Conservation (phyloP, 2,329 filamentous ascomycete genomes). For the Tolypocladium tropicale region DNA sequence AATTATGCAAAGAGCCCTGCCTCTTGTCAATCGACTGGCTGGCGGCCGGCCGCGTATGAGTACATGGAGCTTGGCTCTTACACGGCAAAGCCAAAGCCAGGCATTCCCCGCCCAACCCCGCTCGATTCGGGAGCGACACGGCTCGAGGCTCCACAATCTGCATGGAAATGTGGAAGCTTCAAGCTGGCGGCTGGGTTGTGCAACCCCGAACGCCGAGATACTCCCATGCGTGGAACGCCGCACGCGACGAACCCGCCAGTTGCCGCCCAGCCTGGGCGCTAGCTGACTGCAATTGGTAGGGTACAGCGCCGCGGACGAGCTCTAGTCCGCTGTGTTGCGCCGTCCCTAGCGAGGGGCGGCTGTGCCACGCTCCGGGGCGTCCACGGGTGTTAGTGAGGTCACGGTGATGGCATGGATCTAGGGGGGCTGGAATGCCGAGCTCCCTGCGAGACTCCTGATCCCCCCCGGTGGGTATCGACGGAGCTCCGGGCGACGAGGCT, state of each 20-base stretch:
- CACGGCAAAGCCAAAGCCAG: background rate
- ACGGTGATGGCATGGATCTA: background rate
- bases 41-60: background rate
- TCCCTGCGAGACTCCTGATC: constrained; percentile 2
- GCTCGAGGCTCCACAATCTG: background rate
- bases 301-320: background rate
- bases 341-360: background rate
- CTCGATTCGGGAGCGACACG: background rate
- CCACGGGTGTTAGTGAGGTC: background rate
- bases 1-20: background rate
- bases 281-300: background rate
- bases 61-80: background rate
- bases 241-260: background rate
- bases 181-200: background rate
- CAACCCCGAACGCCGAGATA: constrained; percentile 11
- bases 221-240: background rate
- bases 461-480: background rate
- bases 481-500: background rate
- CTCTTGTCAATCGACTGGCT: background rate
- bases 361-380: background rate
- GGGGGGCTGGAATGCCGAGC: constrained; percentile 4
- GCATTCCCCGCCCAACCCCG: background rate
- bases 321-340: background rate
- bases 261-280: background rate
- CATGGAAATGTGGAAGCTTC: background rate